Conservation (phyloP, 2,329 filamentous ascomycete species). For the Peltaster fructicola region DNA sequence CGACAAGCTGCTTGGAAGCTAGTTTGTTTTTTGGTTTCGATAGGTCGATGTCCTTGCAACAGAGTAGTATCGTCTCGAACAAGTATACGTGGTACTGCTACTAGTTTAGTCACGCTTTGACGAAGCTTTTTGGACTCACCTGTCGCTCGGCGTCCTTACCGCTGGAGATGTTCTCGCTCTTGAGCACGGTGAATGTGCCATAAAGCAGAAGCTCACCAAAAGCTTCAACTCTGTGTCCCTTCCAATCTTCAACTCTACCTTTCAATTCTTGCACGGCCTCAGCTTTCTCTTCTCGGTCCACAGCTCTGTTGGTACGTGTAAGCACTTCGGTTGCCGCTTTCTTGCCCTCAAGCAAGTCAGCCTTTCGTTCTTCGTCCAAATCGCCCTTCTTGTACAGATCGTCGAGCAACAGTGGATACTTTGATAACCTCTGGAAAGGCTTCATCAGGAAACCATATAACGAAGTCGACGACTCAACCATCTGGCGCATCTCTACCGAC, state of each 20-base stretch:
- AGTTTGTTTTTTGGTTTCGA: conserved; percentile 59
- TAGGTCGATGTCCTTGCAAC: conserved; percentile 84
- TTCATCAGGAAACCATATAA: conserved; percentile 87
- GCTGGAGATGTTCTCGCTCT: conserved; percentile 26
- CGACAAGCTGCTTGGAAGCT: conserved; percentile 54
- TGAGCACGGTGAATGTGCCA: conserved; percentile 81
- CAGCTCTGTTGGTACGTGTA: conserved; percentile 72
- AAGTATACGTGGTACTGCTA: conserved; percentile 87
- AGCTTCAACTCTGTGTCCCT: conserved; percentile 73
- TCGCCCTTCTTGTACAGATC: conserved; percentile 74
- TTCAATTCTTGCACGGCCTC: conserved; percentile 73
- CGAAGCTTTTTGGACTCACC: conserved; percentile 33
- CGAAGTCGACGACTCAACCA: conserved; percentile 73
- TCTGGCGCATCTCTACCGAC: conserved; percentile 41
- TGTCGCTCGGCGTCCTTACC: conserved; percentile 80
- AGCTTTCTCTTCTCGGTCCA: conserved; percentile 69
- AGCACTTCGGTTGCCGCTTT: conserved; percentile 68
- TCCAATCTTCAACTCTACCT: conserved; percentile 86
- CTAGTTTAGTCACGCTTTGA: conserved; percentile 3
- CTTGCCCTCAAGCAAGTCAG: conserved; percentile 59
- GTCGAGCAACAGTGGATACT: conserved; percentile 80
- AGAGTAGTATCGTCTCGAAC: conserved; percentile 86
- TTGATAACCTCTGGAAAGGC: conserved; percentile 86
- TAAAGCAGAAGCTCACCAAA: conserved; percentile 80
- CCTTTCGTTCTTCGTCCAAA: conserved; percentile 48